These are phyloP conservation scores for Dichomitus squalens DNA, from an alignment of 1,284 basidiomycete genomes.

Conservation along the genomic window DNA sequence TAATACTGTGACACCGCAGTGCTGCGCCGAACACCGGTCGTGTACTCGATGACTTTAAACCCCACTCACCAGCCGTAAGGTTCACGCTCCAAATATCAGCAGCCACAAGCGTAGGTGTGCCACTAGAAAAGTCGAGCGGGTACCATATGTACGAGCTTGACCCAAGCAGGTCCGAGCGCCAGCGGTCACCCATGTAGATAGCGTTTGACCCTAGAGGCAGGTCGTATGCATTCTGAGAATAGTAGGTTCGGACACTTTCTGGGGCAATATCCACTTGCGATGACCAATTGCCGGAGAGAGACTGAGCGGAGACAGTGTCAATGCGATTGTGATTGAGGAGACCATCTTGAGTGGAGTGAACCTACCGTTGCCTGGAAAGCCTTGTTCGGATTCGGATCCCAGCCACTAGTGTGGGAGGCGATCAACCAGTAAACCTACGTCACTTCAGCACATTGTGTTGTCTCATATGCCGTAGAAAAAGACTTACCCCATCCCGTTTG, in stretches of 20 bases:
- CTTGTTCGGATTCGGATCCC: slow-evolving; percentile 67
- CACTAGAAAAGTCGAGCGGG: slow-evolving; percentile 56
- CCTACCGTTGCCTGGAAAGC: slow-evolving; percentile 54
- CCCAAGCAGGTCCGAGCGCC: slow-evolving; percentile 57
- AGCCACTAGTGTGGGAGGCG: slow-evolving; percentile 62
- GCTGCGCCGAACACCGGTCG: not conserved
- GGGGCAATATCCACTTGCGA: slow-evolving; percentile 60
- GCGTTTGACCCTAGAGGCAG: slow-evolving; percentile 51
- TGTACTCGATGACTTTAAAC: not conserved
- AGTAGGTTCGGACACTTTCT: slow-evolving; percentile 52
- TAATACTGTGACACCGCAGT: not conserved
- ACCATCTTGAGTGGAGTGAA: not conserved
- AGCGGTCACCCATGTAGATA: slow-evolving; percentile 69
- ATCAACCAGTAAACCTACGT: slow-evolving; percentile 57
- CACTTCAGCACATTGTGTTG: not conserved
- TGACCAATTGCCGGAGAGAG: slow-evolving; percentile 58
- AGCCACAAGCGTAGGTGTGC: slow-evolving; percentile 52
- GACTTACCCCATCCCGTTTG: slow-evolving; percentile 53
- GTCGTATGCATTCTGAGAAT: slow-evolving; percentile 64
- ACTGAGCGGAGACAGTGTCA: slow-evolving; percentile 34
- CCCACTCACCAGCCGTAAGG: slow-evolving; percentile 41
- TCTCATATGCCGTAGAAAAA: not conserved
- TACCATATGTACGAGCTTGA: slow-evolving; percentile 66
- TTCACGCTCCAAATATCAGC: slow-evolving; percentile 64
- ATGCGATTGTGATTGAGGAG: not conserved